Base-by-base conservation (phyloP, 2,329 filamentous ascomycete genomes). In the Fusarium xylarioides region DNA sequence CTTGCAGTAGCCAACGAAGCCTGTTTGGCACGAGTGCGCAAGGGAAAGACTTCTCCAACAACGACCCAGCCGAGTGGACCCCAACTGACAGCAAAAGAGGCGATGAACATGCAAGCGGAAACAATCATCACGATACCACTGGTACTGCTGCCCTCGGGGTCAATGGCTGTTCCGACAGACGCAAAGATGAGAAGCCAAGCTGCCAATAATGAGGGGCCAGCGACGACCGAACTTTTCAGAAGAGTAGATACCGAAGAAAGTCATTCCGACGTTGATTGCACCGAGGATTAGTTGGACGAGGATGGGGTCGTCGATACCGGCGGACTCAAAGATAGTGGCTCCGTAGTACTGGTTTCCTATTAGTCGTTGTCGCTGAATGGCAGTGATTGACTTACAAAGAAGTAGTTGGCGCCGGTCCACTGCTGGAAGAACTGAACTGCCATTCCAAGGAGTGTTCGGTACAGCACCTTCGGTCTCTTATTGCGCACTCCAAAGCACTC, bases 91-190 rank as follows among this genome's bases (percentile, higher is more conserved):
- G 92, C 92, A 72, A 93, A 95, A 3, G 89, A 91, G 50, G 89
- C 88, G 63, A 94, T 94, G 81, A 93, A 94, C 84, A 94, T 88
- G 80, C 90, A 92, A 8, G 91, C 90, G 56, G 91, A 89, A 12
- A 92, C 89, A 72, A 94, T 93, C 88, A 94, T 91, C 67, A 91
- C 86, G 7, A 90, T 88, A 12, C 91, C 91, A 14, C 89, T 85
- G 3, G 82, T 80, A 14, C 81, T 79, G 73, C 83, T 87, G 44
- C 79, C 78, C 15, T 81, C 80, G 1, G 85, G 86, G 50, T 85
- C 77, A 42, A 81, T 74, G 15, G 80, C 81, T 37, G 86, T 85
- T 10, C 90, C 88, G 35, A 92, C 84, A 0, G 85, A 84, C 23
- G 89, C 91, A 77, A 92, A 93, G 66, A 94, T 83, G 28, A 91